These are phyloP conservation scores for Polytrichum commune DNA, from an alignment of 225 moss, liverwort and hornwort species.

Conservation along the genomic window DNA sequence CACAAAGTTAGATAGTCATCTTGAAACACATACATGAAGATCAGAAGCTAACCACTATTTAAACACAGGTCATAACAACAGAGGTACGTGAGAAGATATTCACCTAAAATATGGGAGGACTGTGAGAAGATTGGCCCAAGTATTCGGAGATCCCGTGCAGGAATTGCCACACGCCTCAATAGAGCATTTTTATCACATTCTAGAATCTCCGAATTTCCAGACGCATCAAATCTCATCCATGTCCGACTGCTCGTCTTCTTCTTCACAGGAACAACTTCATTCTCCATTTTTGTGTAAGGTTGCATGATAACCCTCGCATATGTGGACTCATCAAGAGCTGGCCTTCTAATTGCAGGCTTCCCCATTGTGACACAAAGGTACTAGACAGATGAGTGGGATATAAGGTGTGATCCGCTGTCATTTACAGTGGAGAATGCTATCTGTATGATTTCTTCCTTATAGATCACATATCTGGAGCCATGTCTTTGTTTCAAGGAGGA, in stretches of 20 bases:
- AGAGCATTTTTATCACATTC: constrained; percentile 90
- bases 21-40: neutral
- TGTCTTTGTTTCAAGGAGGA: no score
- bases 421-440: no score
- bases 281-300: constrained; percentile 20
- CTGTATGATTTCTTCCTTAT: no score
- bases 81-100: constrained; percentile 8
- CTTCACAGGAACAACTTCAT: constrained; percentile 43
- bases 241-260: constrained; percentile 73
- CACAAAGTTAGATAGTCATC: neutral
- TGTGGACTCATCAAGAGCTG: constrained; percentile 23
- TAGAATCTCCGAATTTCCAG: constrained; percentile 64
- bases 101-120: constrained; percentile 92
- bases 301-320: constrained; percentile 34
- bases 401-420: neutral
- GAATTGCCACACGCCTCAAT: constrained; percentile 72
- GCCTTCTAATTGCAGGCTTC: constrained; percentile 43
- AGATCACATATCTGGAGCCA: no score
- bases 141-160: constrained; percentile 91
- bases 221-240: constrained; percentile 92
- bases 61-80: no score
- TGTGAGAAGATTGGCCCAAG: constrained; percentile 88
- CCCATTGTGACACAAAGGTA: constrained; percentile 33
- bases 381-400: neutral
- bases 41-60: neutral